Base-by-base conservation (phyloP, 1,139 yeast species). In the Yamadazyma aaseri region DNA sequence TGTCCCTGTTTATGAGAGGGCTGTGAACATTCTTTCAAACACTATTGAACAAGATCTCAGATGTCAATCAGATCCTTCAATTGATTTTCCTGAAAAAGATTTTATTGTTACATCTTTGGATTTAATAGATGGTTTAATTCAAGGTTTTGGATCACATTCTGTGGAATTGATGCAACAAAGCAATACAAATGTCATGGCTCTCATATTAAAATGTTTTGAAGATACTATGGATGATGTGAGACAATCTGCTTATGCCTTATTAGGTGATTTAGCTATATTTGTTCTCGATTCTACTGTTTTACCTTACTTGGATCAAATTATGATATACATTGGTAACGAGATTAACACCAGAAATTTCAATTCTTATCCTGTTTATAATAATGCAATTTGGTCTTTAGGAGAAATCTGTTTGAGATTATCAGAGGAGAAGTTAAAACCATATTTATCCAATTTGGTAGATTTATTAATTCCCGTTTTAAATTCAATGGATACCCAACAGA, bases 361-460 rank as follows among this genome's bases (percentile, higher is more conserved):
- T 36, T 62, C 86, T 44, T 63, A 71, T 58, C 76, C 92, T 13
- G 82, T 86, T 32, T 75, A 82, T 57, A 86, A 89, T 55, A 92
- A 92, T 58, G 95, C 97, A 1, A 80, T 87, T 32, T 92, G 98
- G 98, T 76, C 96, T 2, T 63, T 86, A 13, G 98, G 98, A 22
- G 96, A 92, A 57, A 77, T 94, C 25, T 69, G 86, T 2, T 67
- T 89, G 50, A 74, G 86, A 44, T 54, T 81, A 18, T 47, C 71
- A 3, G 56, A 62, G 14, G 67, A 61, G 4, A 76, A 75, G 29
- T 53, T 86, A 41, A 68, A 70, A 32, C 81, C 81, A n/a, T 85
- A 76, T 53, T 58, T 84, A 32, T 29, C 39, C 5, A 81, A 80
- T 42, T 60, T 86, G 41, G 69, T 85, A 34, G 72, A 73, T 27